These are phyloP conservation scores for Aspergillus sp. DNA, from an alignment of 2,329 filamentous ascomycete species.

Conservation along the genomic window DNA sequence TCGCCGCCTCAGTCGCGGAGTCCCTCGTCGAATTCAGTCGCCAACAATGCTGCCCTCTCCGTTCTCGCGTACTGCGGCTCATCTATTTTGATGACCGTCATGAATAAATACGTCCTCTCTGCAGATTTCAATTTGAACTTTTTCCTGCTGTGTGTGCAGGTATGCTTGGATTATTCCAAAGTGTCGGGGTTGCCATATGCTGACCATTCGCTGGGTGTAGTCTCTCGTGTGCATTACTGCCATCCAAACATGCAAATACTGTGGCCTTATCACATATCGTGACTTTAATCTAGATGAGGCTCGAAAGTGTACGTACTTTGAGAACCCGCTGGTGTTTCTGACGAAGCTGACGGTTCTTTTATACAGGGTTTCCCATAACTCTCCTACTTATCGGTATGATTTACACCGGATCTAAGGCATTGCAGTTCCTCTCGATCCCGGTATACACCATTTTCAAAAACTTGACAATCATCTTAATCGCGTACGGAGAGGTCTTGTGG, in stretches of 20 bases:
- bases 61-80: constrained; percentile 89
- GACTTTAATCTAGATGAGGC: constrained; percentile 88
- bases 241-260: constrained; percentile 78
- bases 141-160: constrained; percentile 89
- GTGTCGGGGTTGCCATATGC: neutral
- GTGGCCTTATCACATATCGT: constrained; percentile 77
- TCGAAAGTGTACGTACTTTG: constrained; percentile 72
- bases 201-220: constrained; percentile 47
- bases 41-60: constrained; percentile 76
- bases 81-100: constrained; percentile 99
- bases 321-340: neutral
- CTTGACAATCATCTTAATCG: constrained; percentile 96
- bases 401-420: constrained; percentile 92
- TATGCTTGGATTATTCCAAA: constrained; percentile 47
- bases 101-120: constrained; percentile 97
- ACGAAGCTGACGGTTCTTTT: constrained; percentile 7
- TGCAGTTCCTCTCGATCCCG: constrained; percentile 94
- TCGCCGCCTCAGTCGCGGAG: constrained; percentile 39
- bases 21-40: constrained; percentile 48
- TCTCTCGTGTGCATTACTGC: constrained; percentile 84
- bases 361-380: constrained; percentile 89
- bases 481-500: constrained; percentile 97
- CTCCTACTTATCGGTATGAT: constrained; percentile 98
- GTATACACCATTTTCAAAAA: constrained; percentile 99
- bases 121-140: constrained; percentile 93